Evolutionary conservation across 805 yeast species (phyloP), one percentile per base, ranked within the genome.

Genomic region (Starmerella floricola): DNA sequence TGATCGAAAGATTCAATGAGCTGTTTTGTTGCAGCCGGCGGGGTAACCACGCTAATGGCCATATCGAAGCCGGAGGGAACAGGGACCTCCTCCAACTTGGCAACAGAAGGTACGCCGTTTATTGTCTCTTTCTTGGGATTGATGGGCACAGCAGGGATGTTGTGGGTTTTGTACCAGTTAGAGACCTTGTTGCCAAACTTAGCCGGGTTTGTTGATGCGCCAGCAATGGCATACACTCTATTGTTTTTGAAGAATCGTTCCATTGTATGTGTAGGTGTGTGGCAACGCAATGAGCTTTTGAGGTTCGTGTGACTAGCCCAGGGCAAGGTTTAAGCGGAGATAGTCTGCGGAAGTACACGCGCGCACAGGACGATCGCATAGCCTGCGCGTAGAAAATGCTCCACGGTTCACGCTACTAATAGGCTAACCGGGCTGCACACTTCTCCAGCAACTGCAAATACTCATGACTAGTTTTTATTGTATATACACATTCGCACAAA

Each of bases 161-260:
- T 60, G 44, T 71, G 78, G 36, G 58, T 56, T 8, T 68, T 45
- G 55, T 83, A 82, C 93, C 93, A 83, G 30, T 64, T 59, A 17
- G 79, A 58, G 23, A 83, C 79, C 57, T 74, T 78, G 62, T 65
- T 71, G 0, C 93, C 93, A 56, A 73, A 81, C 57, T 82, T 83
- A 6, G 62, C 46, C 0, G 78, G 69, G 52, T 76, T 73, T 3
- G 69, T 58, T 2, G 85, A 73, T 0, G 93, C 91, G 0, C 94
- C 94, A 0, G 78, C 69, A 1, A 82, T 85, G 11, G 73, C 74
- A 50, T 72, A 78, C 41, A 67, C 64, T 48, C 80, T 64, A 24
- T 67, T 49, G 8, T 72, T 52, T n/a, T 71, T 64, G 60, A 75
- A 74, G 58, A 78, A 73, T 32, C 53, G 40, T 34, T 61, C 59